Evolutionary conservation across 257 asterid species (phyloP).

Genomic region (Solanum bulbocastanum): DNA sequence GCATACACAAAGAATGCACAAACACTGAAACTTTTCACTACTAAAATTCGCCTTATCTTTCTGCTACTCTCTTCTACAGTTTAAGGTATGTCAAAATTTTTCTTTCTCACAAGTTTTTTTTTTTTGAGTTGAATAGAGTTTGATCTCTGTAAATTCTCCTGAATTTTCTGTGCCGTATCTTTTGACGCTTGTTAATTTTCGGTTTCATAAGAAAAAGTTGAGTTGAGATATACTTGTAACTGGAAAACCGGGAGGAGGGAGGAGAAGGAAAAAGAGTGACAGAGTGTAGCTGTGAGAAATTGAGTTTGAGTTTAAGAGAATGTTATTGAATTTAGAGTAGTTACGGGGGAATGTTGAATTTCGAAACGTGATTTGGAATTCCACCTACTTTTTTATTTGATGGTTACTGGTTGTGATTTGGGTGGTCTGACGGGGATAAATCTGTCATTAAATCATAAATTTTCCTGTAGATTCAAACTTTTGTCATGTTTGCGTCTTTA

Average conservation of each 20-base stretch:
- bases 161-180: not conserved
- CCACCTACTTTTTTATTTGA: not conserved
- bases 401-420: conserved; percentile 9
- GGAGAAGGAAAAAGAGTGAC: not conserved
- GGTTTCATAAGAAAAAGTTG: not conserved
- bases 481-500: not conserved
- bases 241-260: not conserved
- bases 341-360: not conserved
- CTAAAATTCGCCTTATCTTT: not conserved
- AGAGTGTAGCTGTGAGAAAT: not conserved
- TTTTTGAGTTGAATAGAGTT: not conserved
- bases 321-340: not conserved
- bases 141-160: not conserved
- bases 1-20: conserved; percentile 4
- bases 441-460: conserved; percentile 14
- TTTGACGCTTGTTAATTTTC: not conserved
- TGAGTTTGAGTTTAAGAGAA: not conserved
- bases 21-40: not conserved
- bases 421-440: conserved; percentile 20
- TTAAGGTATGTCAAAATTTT: not conserved
- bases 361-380: not conserved
- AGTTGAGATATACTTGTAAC: not conserved
- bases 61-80: not conserved
- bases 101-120: not conserved
- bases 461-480: conserved; percentile 9